phyloP scores from a whole-genome alignment of 176 grass and related monocot species.

The Dactylis glomerata region DNA sequence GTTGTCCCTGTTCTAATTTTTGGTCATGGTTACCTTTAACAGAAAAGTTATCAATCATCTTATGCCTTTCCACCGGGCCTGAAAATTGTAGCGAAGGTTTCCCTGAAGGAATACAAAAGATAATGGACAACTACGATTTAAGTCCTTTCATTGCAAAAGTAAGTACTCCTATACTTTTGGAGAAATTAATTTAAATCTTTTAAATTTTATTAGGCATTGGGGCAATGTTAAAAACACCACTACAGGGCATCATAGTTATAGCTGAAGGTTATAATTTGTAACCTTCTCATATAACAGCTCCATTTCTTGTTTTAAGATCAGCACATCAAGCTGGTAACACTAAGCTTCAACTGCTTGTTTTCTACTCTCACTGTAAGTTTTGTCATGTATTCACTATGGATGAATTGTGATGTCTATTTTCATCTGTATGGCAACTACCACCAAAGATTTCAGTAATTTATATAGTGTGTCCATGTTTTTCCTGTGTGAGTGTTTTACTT shows the following conservation, averaged over 20 bases:
- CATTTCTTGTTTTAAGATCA: not conserved
- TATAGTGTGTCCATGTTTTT: not conserved
- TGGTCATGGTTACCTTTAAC: slow-evolving; percentile 20
- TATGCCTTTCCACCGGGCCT: slow-evolving; percentile 60
- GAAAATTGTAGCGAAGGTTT: slow-evolving; percentile 36
- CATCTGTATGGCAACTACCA: not conserved
- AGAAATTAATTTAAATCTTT: not conserved
- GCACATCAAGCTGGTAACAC: not conserved
- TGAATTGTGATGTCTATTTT: not conserved
- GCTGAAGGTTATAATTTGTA: not conserved
- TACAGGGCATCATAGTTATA: not conserved
- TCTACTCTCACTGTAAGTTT: not conserved
- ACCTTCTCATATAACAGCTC: slow-evolving; percentile 12
- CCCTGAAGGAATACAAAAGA: slow-evolving; percentile 54
- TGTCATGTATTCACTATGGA: not conserved
- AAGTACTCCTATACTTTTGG: slow-evolving; percentile 22
- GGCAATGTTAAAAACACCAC: not conserved
- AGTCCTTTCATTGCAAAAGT: slow-evolving; percentile 66
- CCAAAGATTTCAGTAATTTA: not conserved
- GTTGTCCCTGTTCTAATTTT: not conserved
- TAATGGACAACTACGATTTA: slow-evolving; percentile 53
- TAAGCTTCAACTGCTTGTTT: not conserved
- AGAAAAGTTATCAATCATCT: slow-evolving; percentile 83
- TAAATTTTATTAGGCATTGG: not conserved
- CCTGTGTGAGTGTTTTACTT: not conserved